Evolutionary conservation across 345 rosid species (phyloP).

Genomic region (Litchi chinensis): DNA sequence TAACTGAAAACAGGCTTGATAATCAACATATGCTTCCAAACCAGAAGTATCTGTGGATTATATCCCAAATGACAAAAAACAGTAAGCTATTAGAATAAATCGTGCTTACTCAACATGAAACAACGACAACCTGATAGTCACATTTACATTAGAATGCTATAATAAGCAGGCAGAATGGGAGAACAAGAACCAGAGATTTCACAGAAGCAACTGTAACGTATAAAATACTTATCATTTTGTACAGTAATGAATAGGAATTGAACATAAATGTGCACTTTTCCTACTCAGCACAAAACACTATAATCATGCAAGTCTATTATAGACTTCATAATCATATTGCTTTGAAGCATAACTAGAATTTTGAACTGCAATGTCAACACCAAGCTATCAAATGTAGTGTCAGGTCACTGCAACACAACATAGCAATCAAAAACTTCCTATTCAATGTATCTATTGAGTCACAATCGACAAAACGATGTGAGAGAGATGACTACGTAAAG

Average conservation of each 20-base stretch:
- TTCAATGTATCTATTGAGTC: neutral
- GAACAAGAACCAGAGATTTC: too few species aligned
- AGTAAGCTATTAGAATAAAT: too few species aligned
- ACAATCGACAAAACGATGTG: neutral
- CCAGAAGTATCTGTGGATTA: too few species aligned
- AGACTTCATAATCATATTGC: neutral
- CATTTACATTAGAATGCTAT: neutral
- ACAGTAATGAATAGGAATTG: too few species aligned
- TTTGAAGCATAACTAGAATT: neutral
- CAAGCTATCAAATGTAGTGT: neutral
- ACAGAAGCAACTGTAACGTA: too few species aligned
- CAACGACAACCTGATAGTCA: neutral
- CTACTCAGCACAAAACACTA: neutral
- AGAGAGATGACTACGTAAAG: neutral
- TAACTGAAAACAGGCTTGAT: too few species aligned
- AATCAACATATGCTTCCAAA: too few species aligned
- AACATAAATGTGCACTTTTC: neutral
- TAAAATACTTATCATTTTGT: too few species aligned
- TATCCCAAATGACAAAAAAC: too few species aligned
- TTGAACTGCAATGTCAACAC: neutral
- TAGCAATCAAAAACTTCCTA: neutral
- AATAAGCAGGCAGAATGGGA: too few species aligned
- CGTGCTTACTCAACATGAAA: neutral
- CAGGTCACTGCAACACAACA: neutral
- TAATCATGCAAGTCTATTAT: neutral